Evolutionary conservation across 805 yeast species (phyloP).

Genomic region (Cyberlindnera maritima): DNA sequence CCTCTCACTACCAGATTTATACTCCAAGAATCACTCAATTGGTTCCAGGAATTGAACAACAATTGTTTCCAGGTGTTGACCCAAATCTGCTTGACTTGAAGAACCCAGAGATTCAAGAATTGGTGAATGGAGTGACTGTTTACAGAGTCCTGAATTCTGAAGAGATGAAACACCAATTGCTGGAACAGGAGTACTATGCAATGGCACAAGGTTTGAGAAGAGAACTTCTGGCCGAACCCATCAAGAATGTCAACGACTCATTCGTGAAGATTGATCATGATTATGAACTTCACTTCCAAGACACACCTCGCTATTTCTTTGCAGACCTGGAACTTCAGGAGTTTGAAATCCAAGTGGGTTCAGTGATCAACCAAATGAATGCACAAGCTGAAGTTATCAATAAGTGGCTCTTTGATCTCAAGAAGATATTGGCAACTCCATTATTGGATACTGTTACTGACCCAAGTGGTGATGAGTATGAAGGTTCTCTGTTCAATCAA

Average conservation of each 20-base stretch:
- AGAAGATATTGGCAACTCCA: slow-evolving; percentile 43
- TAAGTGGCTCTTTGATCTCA: slow-evolving; percentile 46
- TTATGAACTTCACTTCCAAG: neutral
- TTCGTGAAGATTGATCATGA: slow-evolving; percentile 6
- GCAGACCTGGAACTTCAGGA: slow-evolving; percentile 11
- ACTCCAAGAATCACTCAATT: slow-evolving; percentile 30
- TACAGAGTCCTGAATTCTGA: slow-evolving; percentile 24
- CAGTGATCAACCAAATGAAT: slow-evolving; percentile 39
- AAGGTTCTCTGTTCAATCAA: slow-evolving; percentile 69
- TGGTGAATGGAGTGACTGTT: slow-evolving; percentile 25
- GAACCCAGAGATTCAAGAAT: slow-evolving; percentile 2
- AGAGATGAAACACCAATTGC: slow-evolving; percentile 37
- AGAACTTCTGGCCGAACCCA: slow-evolving; percentile 41
- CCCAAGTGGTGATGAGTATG: slow-evolving; percentile 61
- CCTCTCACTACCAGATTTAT: slow-evolving; percentile 61
- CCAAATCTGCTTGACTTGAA: slow-evolving; percentile 8
- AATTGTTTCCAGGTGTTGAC: slow-evolving; percentile 15
- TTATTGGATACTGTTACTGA: slow-evolving; percentile 47
- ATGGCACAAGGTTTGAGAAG: slow-evolving; percentile 62
- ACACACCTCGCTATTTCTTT: neutral
- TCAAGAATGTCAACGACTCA: slow-evolving; percentile 16
- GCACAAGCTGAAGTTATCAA: slow-evolving; percentile 50
- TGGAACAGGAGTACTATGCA: slow-evolving; percentile 53
- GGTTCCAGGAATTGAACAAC: slow-evolving; percentile 27
- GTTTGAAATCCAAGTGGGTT: slow-evolving; percentile 16